Base-by-base conservation (phyloP, 2,329 filamentous ascomycete species). In the Exophiala calicioides region DNA sequence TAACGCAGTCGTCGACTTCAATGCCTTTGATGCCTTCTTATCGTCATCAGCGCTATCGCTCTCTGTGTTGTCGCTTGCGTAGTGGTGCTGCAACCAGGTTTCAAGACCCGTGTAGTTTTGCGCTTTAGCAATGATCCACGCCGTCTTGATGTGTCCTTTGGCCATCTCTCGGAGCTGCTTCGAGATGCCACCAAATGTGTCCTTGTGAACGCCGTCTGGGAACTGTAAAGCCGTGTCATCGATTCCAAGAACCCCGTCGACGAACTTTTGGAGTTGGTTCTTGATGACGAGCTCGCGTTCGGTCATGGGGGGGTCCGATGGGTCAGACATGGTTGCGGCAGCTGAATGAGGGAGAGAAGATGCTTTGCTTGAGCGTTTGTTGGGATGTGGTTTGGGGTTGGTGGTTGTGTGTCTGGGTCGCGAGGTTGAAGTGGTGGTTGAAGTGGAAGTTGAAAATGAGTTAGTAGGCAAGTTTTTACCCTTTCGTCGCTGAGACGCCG, bases 51-150 rank as follows among this genome's bases (percentile, higher is more conserved):
- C 37, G 19, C 21, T 38, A n/a, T 33, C 41, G 6, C 31, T 47
- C 23, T 35, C 38, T 19, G 13, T 47, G 38, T 26, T 30, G 12
- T 30, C 21, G 7, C 41, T 19, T 12, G 36, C 37, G 34, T 42
- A 47, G n/a, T 41, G 36, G 12, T 42, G 32, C 21, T 47, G 33
- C 15, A 56, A 32, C 54, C 54, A 57, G 8, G 26, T 33, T 27
- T 50, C 34, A 24, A 54, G 24, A 9, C 33, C 51, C 4, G n/a
- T 45, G 15, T 53, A 57, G 12, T 39, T 40, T 23, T 55, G 49
- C 4, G 23, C 34, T 35, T 43, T 41, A 10, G 54, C 52, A 30
- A 57, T 38, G 5, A 38, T 45, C 16, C 27, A 50, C 8, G 54
- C 54, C 41, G 47, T 47, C 15, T 51, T 34, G 9, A 54, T 26